These are phyloP conservation scores for Microbotryum silenes-acaulis DNA, from an alignment of 1,284 basidiomycete species.

Conservation along the genomic window DNA sequence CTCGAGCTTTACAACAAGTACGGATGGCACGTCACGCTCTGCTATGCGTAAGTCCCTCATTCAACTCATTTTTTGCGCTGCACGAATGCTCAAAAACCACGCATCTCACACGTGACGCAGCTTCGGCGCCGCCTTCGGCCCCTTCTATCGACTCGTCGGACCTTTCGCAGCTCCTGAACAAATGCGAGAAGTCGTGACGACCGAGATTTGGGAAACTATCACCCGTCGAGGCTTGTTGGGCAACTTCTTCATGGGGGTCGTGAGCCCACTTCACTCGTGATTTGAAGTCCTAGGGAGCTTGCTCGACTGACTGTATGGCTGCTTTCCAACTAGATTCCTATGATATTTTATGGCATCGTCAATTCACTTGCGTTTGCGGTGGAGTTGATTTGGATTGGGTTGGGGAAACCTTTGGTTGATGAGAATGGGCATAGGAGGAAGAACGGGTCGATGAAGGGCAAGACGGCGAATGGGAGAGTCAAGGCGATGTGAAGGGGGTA, in stretches of 20 bases:
- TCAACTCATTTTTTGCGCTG: neutral
- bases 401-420: too few species aligned
- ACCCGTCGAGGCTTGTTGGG: slow-evolving; percentile 52
- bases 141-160: slow-evolving; percentile 56
- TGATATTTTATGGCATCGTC: slow-evolving; percentile 44
- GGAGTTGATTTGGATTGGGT: slow-evolving; percentile 35
- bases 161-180: slow-evolving; percentile 43
- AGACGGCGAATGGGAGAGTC: too few species aligned
- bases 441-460: too few species aligned
- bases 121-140: slow-evolving; percentile 56
- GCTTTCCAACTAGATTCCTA: slow-evolving; percentile 34
- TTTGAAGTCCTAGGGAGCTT: neutral
- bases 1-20: slow-evolving; percentile 49
- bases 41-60: slow-evolving; percentile 49
- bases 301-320: neutral
- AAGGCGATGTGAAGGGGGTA: too few species aligned
- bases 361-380: slow-evolving; percentile 39
- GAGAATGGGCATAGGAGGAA: too few species aligned
- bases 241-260: slow-evolving; percentile 56
- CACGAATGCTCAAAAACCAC: neutral
- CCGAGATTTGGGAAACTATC: slow-evolving; percentile 60
- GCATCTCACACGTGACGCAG: slow-evolving; percentile 33
- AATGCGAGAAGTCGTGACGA: slow-evolving; percentile 46
- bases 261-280: slow-evolving; percentile 44
- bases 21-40: slow-evolving; percentile 51